phyloP scores from a whole-genome alignment of 2,329 filamentous ascomycete species.

The Colletotrichum godetiae region DNA sequence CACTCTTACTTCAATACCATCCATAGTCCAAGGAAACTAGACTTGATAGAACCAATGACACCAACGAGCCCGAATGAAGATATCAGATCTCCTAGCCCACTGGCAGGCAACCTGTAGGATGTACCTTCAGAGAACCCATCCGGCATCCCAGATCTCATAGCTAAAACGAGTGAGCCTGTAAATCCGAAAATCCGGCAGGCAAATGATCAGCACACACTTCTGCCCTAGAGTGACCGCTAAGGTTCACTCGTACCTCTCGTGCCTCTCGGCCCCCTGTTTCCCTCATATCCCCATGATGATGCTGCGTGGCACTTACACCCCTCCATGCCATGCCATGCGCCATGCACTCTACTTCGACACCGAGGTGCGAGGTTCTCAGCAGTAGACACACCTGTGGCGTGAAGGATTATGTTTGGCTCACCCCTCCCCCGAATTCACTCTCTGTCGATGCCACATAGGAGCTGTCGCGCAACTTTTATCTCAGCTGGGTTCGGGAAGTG shows the following conservation, averaged over 20 bases:
- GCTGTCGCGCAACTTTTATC: neutral
- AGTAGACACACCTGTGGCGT: slow-evolving; percentile 18
- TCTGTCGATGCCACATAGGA: neutral
- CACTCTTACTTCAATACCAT: neutral
- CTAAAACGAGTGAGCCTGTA: neutral
- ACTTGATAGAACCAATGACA: neutral
- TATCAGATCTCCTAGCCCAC: neutral
- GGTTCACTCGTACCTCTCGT: neutral
- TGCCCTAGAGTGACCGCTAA: neutral
- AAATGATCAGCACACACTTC: neutral
- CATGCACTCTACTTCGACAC: slow-evolving; percentile 15
- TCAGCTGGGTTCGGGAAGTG: slow-evolving; percentile 27
- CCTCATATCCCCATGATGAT: neutral
- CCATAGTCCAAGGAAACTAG: neutral
- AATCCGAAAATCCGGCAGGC: neutral
- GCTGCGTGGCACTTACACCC: neutral
- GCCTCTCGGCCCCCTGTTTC: neutral
- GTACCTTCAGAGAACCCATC: neutral
- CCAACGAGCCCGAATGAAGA: neutral
- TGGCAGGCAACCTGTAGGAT: neutral
- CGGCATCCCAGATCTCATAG: neutral
- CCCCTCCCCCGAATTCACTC: neutral
- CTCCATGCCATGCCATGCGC: slow-evolving; percentile 13
- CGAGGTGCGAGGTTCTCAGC: neutral
- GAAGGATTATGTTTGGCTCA: slow-evolving; percentile 1